Evolutionary conservation across 495 filamentous ascomycete species (phyloP).

Genomic region (Penicillium desertorum): DNA sequence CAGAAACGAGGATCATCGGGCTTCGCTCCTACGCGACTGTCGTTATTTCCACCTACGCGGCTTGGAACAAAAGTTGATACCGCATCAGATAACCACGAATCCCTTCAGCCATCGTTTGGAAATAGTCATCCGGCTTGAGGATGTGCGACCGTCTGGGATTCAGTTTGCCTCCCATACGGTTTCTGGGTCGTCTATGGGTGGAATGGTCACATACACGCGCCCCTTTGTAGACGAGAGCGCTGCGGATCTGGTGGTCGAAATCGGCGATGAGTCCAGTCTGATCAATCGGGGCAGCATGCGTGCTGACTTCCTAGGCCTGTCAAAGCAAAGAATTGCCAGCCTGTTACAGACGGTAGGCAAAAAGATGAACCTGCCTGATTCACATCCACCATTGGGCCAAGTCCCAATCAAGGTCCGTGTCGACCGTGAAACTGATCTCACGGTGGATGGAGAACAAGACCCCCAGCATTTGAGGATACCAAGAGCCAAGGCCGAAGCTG

Average conservation of each 20-base stretch:
- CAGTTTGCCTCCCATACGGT: conserved; percentile 53
- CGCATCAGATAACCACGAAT: conserved; percentile 76
- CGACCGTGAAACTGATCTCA: conserved; percentile 65
- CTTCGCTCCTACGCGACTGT: conserved; percentile 78
- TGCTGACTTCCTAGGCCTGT: conserved; percentile 69
- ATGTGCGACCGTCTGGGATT: conserved; percentile 82
- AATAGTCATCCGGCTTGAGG: conserved; percentile 78
- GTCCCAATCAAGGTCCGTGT: conserved; percentile 60
- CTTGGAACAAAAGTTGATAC: conserved; percentile 82
- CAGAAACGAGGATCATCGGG: conserved; percentile 72
- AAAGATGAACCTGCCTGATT: conserved; percentile 66
- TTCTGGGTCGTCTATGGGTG: conserved; percentile 32
- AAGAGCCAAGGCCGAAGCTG: conserved; percentile 8
- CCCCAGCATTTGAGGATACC: conserved; percentile 3
- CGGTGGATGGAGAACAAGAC: conserved; percentile 60
- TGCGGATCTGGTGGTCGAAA: conserved; percentile 77
- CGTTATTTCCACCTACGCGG: conserved; percentile 92
- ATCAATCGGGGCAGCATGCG: conserved; percentile 57
- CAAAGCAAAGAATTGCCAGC: conserved; percentile 65
- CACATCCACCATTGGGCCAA: conserved; percentile 7
- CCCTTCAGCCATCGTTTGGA: conserved; percentile 64
- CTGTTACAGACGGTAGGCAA: conserved; percentile 78
- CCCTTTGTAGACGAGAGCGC: conserved; percentile 76
- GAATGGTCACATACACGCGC: conserved; percentile 75
- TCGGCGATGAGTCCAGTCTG: conserved; percentile 64